A percentile compares a stretch with the other conserved stretches of the same genome.
phyloP scores from a whole-genome alignment of 148 eudicot species.

The Persicaria tinctoria region DNA sequence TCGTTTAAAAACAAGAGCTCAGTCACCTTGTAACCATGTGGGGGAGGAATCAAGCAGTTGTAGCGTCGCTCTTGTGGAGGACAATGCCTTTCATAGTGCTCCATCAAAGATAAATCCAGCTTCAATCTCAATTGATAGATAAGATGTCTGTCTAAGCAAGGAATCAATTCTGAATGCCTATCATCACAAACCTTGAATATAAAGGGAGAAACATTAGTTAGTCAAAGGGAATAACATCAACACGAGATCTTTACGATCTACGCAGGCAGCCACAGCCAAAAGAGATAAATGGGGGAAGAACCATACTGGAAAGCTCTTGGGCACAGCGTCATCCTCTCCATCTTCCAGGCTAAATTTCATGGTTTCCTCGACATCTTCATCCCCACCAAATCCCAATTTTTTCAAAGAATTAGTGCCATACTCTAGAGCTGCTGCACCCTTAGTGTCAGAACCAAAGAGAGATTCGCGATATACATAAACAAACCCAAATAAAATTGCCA shows the following conservation, averaged over 20 bases:
- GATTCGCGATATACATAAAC: constrained; percentile 54
- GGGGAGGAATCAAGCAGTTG: constrained; percentile 98
- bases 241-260: neutral
- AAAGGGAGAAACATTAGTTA: constrained; percentile 16
- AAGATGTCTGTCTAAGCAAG: constrained; percentile 91
- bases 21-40: constrained; percentile 81
- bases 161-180: constrained; percentile 90
- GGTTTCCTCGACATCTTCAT: constrained; percentile 77
- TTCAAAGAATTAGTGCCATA: constrained; percentile 85
- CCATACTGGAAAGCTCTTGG: constrained; percentile 92
- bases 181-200: constrained; percentile 81
- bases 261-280: neutral
- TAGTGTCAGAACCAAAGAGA: constrained; percentile 57
- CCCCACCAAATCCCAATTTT: constrained; percentile 89
- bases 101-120: constrained; percentile 94
- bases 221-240: neutral
- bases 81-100: constrained; percentile 99
- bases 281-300: neutral
- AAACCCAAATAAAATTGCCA: constrained; percentile 52
- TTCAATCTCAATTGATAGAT: constrained; percentile 93
- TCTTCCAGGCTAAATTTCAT: constrained; percentile 49
- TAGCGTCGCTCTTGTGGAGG: constrained; percentile 87
- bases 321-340: constrained; percentile 47
- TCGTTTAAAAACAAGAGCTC: neutral
- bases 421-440: constrained; percentile 76